These are phyloP conservation scores for Metarhizium brunneum DNA, from an alignment of 2,329 filamentous ascomycete genomes.

Conservation along the genomic window DNA sequence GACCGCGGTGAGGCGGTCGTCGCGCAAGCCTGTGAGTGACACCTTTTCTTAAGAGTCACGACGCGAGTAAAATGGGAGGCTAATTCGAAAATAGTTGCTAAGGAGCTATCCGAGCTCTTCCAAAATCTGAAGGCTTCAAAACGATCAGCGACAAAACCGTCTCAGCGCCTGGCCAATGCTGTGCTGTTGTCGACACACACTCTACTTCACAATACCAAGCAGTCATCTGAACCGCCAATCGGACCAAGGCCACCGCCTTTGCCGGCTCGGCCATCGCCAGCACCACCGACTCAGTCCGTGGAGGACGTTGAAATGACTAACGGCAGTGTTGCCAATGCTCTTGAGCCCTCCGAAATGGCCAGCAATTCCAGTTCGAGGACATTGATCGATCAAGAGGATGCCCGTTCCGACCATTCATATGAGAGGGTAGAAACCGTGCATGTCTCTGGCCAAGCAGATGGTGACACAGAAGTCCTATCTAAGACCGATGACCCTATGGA, in stretches of 20 bases:
- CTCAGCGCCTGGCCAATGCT: conserved; percentile 68
- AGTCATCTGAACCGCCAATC: conserved; percentile 13
- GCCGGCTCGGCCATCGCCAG: conserved; percentile 37
- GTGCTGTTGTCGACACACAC: conserved; percentile 53
- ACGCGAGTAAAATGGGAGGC: conserved; percentile 4
- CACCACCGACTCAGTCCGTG: conserved; percentile 18
- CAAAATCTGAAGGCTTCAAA: conserved; percentile 56
- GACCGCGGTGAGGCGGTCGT: conserved; percentile 49
- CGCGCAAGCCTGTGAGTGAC: conserved; percentile 63
- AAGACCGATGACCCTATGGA: neutral
- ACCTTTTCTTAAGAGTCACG: neutral
- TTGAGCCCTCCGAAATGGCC: conserved; percentile 26
- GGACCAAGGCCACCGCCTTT: conserved; percentile 35
- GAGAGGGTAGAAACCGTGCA: conserved; percentile 21
- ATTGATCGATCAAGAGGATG: conserved; percentile 35
- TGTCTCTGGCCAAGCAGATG: conserved; percentile 7
- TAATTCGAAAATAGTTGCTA: conserved; percentile 49
- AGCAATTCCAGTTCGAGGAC: conserved; percentile 44
- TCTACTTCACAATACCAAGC: conserved; percentile 23
- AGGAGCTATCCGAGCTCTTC: conserved; percentile 64
- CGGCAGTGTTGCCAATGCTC: conserved; percentile 19
- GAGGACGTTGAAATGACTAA: conserved; percentile 27
- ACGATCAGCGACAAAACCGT: conserved; percentile 56
- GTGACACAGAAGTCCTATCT: conserved; percentile 5
- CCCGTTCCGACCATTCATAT: conserved; percentile 24